Base-by-base conservation (phyloP, 129 eudicot genomes). In the Tanacetum coccineum region DNA sequence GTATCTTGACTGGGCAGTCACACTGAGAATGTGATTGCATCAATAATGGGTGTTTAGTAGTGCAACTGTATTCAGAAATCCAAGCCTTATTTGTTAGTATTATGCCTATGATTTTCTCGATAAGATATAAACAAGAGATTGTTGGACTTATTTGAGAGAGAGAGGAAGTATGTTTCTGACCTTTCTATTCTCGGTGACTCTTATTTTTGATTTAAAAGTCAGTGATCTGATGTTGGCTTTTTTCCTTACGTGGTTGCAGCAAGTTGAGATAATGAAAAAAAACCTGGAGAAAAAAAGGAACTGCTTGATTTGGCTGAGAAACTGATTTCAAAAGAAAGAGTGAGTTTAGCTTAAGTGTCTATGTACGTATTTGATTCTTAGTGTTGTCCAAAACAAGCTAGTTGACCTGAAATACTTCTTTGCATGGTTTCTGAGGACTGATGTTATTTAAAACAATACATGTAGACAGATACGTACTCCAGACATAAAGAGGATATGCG, bases 81-180 rank as follows among this genome's bases (percentile, higher is more conserved):
- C n/a, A n/a, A n/a, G n/a, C n/a, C n/a, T n/a, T n/a, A n/a, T n/a
- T n/a, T n/a, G n/a, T n/a, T n/a, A n/a, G n/a, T n/a, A n/a, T n/a
- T n/a, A n/a, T n/a, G n/a, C n/a, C n/a, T n/a, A n/a, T n/a, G n/a
- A n/a, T n/a, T n/a, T n/a, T n/a, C n/a, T n/a, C n/a, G n/a, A n/a
- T n/a, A 76, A n/a, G 89, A 86, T 67, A 22, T 89, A 44, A 71
- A 80, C 66, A 74, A 19, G 36, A 77, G 87, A 78, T 62, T 81
- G 4, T 49, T 66, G 3, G 70, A 84, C 13, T 70, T 93, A 62
- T 22, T 42, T 40, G n/a, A n/a, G 65, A 10, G 7, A 76, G 82
- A 57, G 96, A 93, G 85, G 81, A 86, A 66, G 99, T 87, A 70
- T 79, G 96, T 78, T 71, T 69, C 45, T 59, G 55, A n/a, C 58